A percentile compares a stretch with the other conserved stretches of the same genome.
Evolutionary conservation across 108 stramenopile genomes (phyloP).

Genomic region (Fistulifera pelliculosa): DNA sequence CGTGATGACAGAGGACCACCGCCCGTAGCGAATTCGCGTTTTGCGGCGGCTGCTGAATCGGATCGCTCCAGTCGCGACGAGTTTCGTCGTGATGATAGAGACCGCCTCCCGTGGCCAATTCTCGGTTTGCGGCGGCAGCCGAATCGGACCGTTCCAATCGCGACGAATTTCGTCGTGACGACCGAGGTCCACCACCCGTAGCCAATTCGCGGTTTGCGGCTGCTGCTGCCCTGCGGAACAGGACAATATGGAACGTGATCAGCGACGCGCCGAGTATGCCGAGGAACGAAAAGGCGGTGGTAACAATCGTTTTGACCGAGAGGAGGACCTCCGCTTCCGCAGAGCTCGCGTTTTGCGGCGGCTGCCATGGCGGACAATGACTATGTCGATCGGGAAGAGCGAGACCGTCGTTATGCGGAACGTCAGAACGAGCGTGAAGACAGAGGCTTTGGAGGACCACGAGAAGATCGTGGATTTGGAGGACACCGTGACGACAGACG

Average conservation of each 20-base stretch:
- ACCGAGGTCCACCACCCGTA: constrained; percentile 47
- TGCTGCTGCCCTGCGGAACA: constrained; percentile 13
- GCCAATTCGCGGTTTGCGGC: constrained; percentile 54
- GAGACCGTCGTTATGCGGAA: constrained; percentile 7
- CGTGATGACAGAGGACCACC: constrained; percentile 31
- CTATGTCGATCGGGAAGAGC: constrained; percentile 21
- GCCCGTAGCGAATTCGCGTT: constrained; percentile 39
- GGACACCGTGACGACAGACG: constrained; percentile 6
- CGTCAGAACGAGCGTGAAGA: constrained; percentile 17
- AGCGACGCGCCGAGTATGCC: constrained; percentile 4
- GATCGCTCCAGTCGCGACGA: constrained; percentile 17
- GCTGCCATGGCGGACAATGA: constrained; percentile 36
- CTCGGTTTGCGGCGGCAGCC: constrained; percentile 58
- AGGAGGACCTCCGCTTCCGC: constrained; percentile 26
- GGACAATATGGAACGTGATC: constrained; percentile 3
- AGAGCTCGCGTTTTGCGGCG: constrained; percentile 53
- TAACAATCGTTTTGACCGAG: too few relatives aligned
- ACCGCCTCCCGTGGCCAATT: constrained; percentile 57
- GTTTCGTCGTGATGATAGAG: constrained; percentile 9
- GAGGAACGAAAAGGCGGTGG: constrained; percentile 1
- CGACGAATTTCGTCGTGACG: constrained; percentile 20
- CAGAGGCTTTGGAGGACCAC: constrained; percentile 27
- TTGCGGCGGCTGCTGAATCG: constrained; percentile 35
- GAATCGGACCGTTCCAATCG: constrained; percentile 19
- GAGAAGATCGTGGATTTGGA: neutral